Conservation (phyloP, 2,329 filamentous ascomycete species). For the Nakataea oryzae region DNA sequence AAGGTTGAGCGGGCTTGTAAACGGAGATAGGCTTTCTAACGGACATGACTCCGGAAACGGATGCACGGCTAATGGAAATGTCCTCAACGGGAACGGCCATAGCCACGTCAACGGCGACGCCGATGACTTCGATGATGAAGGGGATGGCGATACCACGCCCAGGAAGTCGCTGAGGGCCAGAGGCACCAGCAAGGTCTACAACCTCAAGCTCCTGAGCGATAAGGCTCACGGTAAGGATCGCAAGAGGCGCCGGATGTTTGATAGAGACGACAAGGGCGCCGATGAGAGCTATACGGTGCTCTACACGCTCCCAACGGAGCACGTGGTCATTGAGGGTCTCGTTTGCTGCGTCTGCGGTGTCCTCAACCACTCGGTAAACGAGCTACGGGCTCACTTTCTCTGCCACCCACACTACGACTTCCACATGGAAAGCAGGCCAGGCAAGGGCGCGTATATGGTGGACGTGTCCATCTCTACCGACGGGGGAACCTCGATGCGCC, state of each 20-base stretch:
- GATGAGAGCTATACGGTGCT: constrained; percentile 29
- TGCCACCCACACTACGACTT: constrained; percentile 34
- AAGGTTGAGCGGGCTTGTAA: constrained; percentile 9
- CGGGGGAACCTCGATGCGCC: constrained; percentile 9
- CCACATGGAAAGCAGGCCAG: constrained; percentile 26
- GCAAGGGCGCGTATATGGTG: constrained; percentile 26
- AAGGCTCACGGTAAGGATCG: constrained; percentile 42
- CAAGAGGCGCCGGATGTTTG: constrained; percentile 28
- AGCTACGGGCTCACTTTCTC: constrained; percentile 38
- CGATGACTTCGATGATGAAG: constrained; percentile 30
- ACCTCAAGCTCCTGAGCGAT: constrained; percentile 48
- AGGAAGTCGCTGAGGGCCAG: constrained; percentile 39
- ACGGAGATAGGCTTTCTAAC: constrained; percentile 9
- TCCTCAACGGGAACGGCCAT: constrained; percentile 2
- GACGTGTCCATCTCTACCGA: constrained; percentile 21
- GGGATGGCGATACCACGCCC: constrained; percentile 37
- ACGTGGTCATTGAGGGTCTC: constrained; percentile 35
- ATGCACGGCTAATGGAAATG: constrained; percentile 6
- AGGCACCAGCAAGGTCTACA: constrained; percentile 41
- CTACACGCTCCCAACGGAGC: constrained; percentile 32
- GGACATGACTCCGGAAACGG: constrained; percentile 6
- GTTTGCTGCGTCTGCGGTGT: constrained; percentile 40
- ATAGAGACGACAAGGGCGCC: constrained; percentile 11
- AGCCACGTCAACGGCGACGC: constrained; percentile 13
- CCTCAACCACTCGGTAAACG: constrained; percentile 33